Base-by-base conservation (phyloP, 768 basidiomycete genomes). In the Lactarius hatsudake region DNA sequence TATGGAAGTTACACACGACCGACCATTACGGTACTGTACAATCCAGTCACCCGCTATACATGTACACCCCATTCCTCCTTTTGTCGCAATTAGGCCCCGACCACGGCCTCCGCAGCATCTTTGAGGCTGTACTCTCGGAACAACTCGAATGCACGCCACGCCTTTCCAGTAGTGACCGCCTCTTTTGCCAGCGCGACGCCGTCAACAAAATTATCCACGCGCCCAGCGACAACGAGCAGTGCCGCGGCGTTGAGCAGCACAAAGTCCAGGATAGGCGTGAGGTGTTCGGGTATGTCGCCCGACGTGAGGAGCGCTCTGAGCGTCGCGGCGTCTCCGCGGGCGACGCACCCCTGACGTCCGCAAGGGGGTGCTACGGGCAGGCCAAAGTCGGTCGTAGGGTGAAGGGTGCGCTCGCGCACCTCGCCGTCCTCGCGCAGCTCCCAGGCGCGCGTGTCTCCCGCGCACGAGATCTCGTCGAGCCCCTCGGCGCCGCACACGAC, bases 381-480 rank as follows among this genome's bases (percentile, higher is more conserved):
- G 0, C 95, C 96, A 73, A 99, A 98, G 62, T 87, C 81, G 9
- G 82, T 81, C 0, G 48, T 51, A 5, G 90, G 94, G 61, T 82
- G 85, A 51, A 98, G 78, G 5, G 81, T 82, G 38, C 77, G 79
- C 71, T 87, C 83, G 0, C 82, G 84, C 73, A 97, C 87, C 42
- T 77, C 71, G 42, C 89, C 91, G 28, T 91, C 80, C 32, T 59
- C 62, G 53, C 82, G 81, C 69, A 96, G 84, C 65, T 90, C 87
- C 96, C 94, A 91, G 42, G 84, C 89, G 78, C 84, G 84, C 10
- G 95, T 96, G 17, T 89, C 86, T 1, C 96, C 97, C 0, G 93
- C 95, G 72, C 93, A 95, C 75, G 91, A 93, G 74, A 99, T 93
- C 81, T 98, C 96, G 77, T 98, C 96, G 51, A 99, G 81, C 1